Evolutionary conservation across 2,329 filamentous ascomycete species (phyloP).

Genomic region (Aspergillus viridinutans): DNA sequence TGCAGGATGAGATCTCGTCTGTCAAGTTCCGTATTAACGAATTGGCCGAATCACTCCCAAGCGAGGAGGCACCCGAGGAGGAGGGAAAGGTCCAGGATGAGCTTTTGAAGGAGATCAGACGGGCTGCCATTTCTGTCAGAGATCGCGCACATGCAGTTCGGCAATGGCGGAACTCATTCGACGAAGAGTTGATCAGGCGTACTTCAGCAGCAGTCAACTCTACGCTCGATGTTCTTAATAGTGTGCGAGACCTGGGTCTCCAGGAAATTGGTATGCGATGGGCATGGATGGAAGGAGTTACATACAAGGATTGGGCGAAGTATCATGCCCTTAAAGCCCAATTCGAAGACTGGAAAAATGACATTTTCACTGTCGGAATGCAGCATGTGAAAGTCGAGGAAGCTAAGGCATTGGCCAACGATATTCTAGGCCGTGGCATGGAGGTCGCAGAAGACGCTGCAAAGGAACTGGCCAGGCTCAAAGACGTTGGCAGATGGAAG

Average conservation of each 20-base stretch:
- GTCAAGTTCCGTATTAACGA: constrained; percentile 65
- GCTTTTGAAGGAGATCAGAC: constrained; percentile 56
- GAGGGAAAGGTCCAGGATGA: constrained; percentile 51
- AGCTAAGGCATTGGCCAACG: constrained; percentile 63
- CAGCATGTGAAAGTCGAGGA: constrained; percentile 66
- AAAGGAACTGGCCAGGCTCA: constrained; percentile 72
- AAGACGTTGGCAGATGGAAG: constrained; percentile 82
- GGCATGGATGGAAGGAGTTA: constrained; percentile 93
- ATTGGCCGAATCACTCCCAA: constrained; percentile 52
- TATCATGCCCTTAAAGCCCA: constrained; percentile 83
- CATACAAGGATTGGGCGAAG: constrained; percentile 95
- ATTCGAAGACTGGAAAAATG: constrained; percentile 78
- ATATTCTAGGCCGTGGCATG: constrained; percentile 78
- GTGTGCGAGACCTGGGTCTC: constrained; percentile 76
- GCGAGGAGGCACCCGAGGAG: constrained; percentile 52
- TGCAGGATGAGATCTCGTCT: constrained; percentile 58
- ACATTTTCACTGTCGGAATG: constrained; percentile 72
- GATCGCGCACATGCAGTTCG: constrained; percentile 72
- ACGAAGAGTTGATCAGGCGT: constrained; percentile 63
- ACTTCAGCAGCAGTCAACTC: constrained; percentile 71
- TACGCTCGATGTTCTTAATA: constrained; percentile 76
- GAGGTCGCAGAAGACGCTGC: constrained; percentile 71
- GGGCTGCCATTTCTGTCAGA: constrained; percentile 69
- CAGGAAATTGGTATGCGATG: constrained; percentile 90
- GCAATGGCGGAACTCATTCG: constrained; percentile 69